Conservation (phyloP, 441 rosid species). For the Adansonia gregorii region DNA sequence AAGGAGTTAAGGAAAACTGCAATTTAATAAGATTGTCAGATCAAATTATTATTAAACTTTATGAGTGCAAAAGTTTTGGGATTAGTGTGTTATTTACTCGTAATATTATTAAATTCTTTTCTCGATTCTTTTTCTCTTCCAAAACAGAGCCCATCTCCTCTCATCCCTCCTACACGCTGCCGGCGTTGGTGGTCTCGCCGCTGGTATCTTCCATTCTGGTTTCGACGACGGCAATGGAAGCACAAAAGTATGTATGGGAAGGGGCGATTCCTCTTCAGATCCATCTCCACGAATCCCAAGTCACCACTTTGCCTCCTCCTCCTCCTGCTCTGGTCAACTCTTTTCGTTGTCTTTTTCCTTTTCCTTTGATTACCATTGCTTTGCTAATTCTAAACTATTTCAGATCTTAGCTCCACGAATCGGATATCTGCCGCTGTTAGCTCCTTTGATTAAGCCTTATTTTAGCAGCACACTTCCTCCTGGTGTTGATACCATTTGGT, state of each 20-base stretch:
- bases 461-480: conserved; percentile 89
- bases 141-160: conserved; percentile 5
- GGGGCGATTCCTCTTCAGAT: conserved; percentile 93
- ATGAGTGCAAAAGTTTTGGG: too few relatives aligned
- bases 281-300: conserved; percentile 85
- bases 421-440: conserved; percentile 78
- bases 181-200: background rate
- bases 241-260: conserved; percentile 73
- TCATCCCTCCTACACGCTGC: background rate
- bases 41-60: too few relatives aligned
- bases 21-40: too few relatives aligned
- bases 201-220: background rate
- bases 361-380: background rate
- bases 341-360: conserved; percentile 20
- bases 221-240: conserved; percentile 45
- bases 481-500: conserved; percentile 84
- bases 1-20: too few relatives aligned
- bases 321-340: conserved; percentile 58
- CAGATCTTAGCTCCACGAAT: conserved; percentile 81
- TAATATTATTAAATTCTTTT: background rate
- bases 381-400: conserved; percentile 1
- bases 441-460: conserved; percentile 68
- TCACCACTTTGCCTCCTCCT: conserved; percentile 83
- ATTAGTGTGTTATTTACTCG: background rate
- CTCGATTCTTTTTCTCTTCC: background rate